Evolutionary conservation across 1,284 basidiomycete species (phyloP).

Genomic region (Exsudoporus floridanus): DNA sequence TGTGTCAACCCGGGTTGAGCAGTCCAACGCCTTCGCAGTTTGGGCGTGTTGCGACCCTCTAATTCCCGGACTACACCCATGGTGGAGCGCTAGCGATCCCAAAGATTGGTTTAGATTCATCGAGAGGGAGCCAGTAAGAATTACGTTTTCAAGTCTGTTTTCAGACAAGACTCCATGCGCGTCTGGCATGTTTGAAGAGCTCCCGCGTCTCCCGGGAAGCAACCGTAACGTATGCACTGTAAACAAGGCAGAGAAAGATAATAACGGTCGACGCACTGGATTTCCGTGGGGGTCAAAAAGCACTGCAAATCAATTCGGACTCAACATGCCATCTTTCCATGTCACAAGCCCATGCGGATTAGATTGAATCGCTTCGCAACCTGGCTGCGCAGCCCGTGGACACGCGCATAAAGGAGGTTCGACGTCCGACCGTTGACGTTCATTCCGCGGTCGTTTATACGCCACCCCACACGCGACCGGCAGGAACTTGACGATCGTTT

Average conservation of each 20-base stretch:
- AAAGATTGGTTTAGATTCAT: constrained; percentile 6
- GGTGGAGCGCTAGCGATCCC: not conserved
- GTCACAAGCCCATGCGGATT: constrained; percentile 6
- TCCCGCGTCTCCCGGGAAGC: constrained; percentile 4
- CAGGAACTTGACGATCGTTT: constrained; percentile 3
- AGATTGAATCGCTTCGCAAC: not conserved
- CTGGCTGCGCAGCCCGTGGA: not conserved
- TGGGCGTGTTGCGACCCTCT: not conserved
- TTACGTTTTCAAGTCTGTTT: constrained; percentile 10
- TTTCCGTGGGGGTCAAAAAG: not conserved
- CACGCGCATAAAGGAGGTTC: not conserved
- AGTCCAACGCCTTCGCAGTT: not conserved
- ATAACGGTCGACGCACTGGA: constrained; percentile 3
- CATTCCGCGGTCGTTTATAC: not conserved
- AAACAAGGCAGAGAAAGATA: not conserved
- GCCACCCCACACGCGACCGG: constrained; percentile 9
- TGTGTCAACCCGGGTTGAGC: not conserved
- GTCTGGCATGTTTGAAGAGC: not conserved
- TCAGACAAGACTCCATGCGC: constrained; percentile 6
- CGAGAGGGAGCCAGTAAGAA: not conserved
- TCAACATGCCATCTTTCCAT: not conserved
- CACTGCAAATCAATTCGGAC: constrained; percentile 1
- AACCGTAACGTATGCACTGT: not conserved
- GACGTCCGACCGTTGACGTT: not conserved
- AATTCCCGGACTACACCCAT: not conserved